Conservation (phyloP, 2,329 filamentous ascomycete genomes). For the Microcyclosporella mali region DNA sequence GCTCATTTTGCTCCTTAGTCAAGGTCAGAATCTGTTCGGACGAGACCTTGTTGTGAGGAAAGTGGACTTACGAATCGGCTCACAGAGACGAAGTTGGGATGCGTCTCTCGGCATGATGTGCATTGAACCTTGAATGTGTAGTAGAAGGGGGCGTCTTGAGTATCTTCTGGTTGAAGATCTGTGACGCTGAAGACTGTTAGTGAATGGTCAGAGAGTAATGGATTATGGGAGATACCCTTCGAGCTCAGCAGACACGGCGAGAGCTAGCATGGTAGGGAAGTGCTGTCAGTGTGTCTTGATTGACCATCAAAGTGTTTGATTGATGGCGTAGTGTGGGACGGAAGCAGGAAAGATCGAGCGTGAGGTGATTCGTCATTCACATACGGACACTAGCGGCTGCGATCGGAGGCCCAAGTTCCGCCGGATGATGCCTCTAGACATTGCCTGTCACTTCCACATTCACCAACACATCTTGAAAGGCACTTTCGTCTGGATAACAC, state of each 20-base stretch:
- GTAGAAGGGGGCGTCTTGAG: constrained; percentile 75
- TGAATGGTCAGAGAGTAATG: background rate
- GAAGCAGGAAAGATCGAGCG: too few relatives aligned
- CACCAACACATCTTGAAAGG: too few relatives aligned
- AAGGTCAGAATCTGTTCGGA: background rate
- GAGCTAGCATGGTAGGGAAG: constrained; percentile 53
- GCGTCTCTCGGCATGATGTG: constrained; percentile 89
- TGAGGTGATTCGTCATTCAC: too few relatives aligned
- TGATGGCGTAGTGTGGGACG: too few relatives aligned
- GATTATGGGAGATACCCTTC: constrained; percentile 50
- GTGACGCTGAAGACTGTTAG: constrained; percentile 61
- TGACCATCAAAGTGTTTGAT: too few relatives aligned
- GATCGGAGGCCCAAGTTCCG: too few relatives aligned
- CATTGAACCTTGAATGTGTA: constrained; percentile 98
- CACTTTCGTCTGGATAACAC: too few relatives aligned
- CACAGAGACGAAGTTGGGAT: constrained; percentile 78
- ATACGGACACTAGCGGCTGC: too few relatives aligned
- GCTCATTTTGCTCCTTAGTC: constrained; percentile 73
- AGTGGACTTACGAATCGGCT: constrained; percentile 72
- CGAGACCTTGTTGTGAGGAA: background rate
- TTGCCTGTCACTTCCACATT: too few relatives aligned
- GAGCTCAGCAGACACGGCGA: constrained; percentile 63
- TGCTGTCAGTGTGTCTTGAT: background rate
- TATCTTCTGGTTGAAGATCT: constrained; percentile 78
- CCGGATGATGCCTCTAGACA: too few relatives aligned